Evolutionary conservation across 257 asterid genomes (phyloP).

Genomic region (Salvia rosmarinus): DNA sequence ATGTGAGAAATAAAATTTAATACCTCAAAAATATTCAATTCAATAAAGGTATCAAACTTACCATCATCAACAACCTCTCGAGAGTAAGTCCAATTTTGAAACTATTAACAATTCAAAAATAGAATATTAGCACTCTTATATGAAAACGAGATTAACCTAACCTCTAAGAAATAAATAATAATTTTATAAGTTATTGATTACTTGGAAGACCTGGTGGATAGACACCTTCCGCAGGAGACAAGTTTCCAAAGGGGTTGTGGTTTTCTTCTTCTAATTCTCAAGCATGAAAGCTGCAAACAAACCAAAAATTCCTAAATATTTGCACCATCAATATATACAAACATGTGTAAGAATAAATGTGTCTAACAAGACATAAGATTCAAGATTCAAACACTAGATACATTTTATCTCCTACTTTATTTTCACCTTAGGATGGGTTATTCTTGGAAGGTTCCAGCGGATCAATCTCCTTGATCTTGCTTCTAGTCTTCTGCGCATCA

Average conservation of each 20-base stretch:
- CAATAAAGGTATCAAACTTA: too few relatives aligned
- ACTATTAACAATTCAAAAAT: too few relatives aligned
- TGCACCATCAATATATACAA: background rate
- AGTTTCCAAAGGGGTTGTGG: conserved; percentile 56
- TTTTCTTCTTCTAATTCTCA: conserved; percentile 61
- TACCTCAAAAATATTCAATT: too few relatives aligned
- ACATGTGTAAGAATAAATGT: background rate
- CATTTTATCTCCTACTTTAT: too few relatives aligned
- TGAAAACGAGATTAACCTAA: background rate
- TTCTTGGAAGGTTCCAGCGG: conserved; percentile 76
- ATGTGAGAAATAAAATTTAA: too few relatives aligned
- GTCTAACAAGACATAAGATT: background rate
- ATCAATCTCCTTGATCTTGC: conserved; percentile 77
- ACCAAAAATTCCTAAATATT: background rate
- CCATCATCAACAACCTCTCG: too few relatives aligned
- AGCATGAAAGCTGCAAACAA: conserved; percentile 69
- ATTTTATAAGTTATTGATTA: background rate
- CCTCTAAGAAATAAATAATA: conserved; percentile 1
- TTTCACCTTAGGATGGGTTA: conserved; percentile 64
- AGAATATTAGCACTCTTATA: too few relatives aligned
- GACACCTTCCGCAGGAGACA: conserved; percentile 78
- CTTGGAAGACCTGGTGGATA: conserved; percentile 56
- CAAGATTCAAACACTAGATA: background rate
- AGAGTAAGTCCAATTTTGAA: too few relatives aligned
- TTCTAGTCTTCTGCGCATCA: conserved; percentile 71